These are phyloP conservation scores for Dicorynia guianensis DNA, from an alignment of 306 rosid species.

Conservation along the genomic window DNA sequence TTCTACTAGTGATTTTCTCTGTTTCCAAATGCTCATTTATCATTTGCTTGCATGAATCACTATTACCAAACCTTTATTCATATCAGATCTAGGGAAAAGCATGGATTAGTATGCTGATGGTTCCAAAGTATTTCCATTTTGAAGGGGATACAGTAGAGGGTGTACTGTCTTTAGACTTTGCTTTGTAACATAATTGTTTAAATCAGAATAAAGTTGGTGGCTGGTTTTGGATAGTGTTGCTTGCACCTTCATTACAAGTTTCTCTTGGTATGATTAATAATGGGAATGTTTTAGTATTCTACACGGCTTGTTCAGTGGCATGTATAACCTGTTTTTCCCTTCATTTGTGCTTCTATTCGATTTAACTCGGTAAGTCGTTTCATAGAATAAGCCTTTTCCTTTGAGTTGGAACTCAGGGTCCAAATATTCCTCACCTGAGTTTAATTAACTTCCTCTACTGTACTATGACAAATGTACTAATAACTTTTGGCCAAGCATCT, in stretches of 20 bases:
- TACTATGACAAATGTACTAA: conserved; percentile 16
- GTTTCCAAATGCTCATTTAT: background rate
- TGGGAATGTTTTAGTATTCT: conserved; percentile 2
- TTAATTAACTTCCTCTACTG: conserved; percentile 19
- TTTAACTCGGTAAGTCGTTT: conserved; percentile 6
- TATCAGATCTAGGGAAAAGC: too few relatives aligned
- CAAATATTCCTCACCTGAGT: background rate
- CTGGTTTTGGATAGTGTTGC: background rate
- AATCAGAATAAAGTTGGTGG: conserved; percentile 17
- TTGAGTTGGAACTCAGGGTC: background rate
- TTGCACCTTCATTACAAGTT: conserved; percentile 13
- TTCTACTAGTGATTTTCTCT: background rate
- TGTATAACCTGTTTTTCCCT: too few relatives aligned
- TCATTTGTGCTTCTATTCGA: conserved; percentile 11
- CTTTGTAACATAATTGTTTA: conserved; percentile 12
- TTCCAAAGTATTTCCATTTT: background rate
- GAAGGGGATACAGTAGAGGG: background rate
- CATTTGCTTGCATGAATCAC: too few relatives aligned
- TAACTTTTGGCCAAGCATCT: conserved; percentile 18
- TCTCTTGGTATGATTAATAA: conserved; percentile 6
- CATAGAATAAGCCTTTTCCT: conserved; percentile 9
- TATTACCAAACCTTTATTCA: too few relatives aligned
- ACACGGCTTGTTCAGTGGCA: background rate
- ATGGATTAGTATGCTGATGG: too few relatives aligned
- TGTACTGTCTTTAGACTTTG: conserved; percentile 2